These are phyloP conservation scores for Hypoxylon sp. DNA, from an alignment of 2,329 filamentous ascomycete genomes.

Conservation along the genomic window DNA sequence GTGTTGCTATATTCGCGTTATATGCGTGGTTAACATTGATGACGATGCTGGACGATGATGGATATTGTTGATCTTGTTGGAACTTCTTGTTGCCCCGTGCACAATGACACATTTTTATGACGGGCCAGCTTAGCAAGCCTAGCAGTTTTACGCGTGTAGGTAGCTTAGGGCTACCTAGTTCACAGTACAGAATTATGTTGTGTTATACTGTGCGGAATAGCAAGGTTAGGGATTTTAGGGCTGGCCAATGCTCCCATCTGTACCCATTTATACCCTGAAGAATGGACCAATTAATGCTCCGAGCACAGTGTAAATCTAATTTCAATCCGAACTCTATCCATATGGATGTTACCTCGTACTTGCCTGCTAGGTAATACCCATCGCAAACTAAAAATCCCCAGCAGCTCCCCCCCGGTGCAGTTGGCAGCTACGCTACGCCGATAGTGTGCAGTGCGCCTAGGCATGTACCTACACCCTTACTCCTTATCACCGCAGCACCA, in stretches of 20 bases:
- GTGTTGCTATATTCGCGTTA: slow-evolving; percentile 2
- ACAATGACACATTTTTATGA: slow-evolving; percentile 36
- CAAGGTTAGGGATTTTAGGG: slow-evolving; percentile 26
- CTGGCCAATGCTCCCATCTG: slow-evolving; percentile 23
- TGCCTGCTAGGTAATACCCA: background rate
- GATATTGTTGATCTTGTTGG: slow-evolving; percentile 7
- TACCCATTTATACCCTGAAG: slow-evolving; percentile 1
- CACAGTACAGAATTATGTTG: slow-evolving; percentile 4
- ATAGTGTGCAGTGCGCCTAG: slow-evolving; percentile 1
- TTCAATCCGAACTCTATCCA: slow-evolving; percentile 23
- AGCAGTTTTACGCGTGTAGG: background rate
- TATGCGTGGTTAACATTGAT: slow-evolving; percentile 6
- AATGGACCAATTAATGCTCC: slow-evolving; percentile 38
- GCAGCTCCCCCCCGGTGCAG: slow-evolving; percentile 1
- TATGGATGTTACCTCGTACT: slow-evolving; percentile 3
- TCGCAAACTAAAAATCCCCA: background rate
- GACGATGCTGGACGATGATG: slow-evolving; percentile 14
- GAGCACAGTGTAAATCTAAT: slow-evolving; percentile 40
- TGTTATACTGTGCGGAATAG: slow-evolving; percentile 25
- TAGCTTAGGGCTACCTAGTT: slow-evolving; percentile 6
- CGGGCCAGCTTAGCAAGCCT: background rate
- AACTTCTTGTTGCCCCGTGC: slow-evolving; percentile 41
- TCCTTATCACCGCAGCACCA: slow-evolving; percentile 4
- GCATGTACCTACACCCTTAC: slow-evolving; percentile 1
- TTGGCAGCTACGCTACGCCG: slow-evolving; percentile 6